Conservation (phyloP, 2,329 filamentous ascomycete genomes). For the Neopestalotiopsis sp. region DNA sequence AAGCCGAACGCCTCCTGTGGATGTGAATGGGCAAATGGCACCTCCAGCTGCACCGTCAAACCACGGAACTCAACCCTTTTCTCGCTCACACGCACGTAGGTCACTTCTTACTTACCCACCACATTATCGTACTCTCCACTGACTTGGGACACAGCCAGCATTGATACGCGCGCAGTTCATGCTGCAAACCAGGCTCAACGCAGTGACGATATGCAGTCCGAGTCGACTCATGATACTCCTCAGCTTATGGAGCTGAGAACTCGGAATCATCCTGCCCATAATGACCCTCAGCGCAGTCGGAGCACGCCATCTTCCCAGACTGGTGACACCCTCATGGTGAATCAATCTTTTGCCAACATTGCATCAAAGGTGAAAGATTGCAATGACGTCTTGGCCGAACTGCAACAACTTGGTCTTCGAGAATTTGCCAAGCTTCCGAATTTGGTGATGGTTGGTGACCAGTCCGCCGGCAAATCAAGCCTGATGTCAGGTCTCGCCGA, state of each 20-base stretch:
- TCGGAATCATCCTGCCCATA: background rate
- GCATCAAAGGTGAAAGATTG: constrained; percentile 68
- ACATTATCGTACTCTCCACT: background rate
- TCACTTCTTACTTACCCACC: constrained; percentile 4
- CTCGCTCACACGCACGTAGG: constrained; percentile 22
- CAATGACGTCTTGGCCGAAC: constrained; percentile 69
- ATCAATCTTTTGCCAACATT: constrained; percentile 56
- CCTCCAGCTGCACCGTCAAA: constrained; percentile 6
- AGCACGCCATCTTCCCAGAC: constrained; percentile 25
- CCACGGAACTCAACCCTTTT: constrained; percentile 9
- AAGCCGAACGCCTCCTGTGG: background rate
- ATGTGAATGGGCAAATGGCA: constrained; percentile 7
- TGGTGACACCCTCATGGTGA: constrained; percentile 35
- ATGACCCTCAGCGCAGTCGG: background rate
- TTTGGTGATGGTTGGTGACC: constrained; percentile 83
- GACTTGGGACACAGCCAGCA: constrained; percentile 16
- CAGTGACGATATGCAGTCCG: constrained; percentile 15
- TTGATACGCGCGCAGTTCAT: constrained; percentile 14
- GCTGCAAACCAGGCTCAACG: background rate
- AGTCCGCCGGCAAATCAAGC: constrained; percentile 82
- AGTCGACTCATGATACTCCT: constrained; percentile 14
- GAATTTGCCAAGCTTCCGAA: constrained; percentile 76
- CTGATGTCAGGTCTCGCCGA: constrained; percentile 54
- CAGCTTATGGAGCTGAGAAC: constrained; percentile 17
- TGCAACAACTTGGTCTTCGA: constrained; percentile 72